Evolutionary conservation across 495 filamentous ascomycete species (phyloP), one percentile per base, ranked within the genome.

Genomic region (Neurospora sp.): DNA sequence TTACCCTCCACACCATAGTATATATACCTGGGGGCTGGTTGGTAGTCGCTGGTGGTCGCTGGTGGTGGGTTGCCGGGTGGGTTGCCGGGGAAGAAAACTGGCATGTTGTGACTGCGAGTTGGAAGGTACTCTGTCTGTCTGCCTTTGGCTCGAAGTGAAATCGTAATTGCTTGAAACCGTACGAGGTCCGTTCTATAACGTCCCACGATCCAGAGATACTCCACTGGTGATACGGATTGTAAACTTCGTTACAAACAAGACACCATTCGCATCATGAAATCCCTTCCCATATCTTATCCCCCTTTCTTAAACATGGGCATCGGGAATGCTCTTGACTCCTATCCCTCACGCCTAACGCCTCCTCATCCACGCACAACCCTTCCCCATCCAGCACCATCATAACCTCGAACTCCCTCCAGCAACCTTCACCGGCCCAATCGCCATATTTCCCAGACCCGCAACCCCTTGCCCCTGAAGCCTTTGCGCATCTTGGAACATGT

Each of bases 401-500:
- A 87, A 75, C 79, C 81, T 85, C 61, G 84, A 66, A 35, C 14
- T 66, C 7, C 53, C 27, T 16, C 53, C 53, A 9, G 53, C 53
- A 37, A 35, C 53, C 14, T 35, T 66, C 0, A 1, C 27, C 53
- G 53, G 9, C 14, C 53, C 53, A 9, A 66, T 18, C 3, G 27
- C 12, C 14, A 66, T 3, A 35, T 66, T 66, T 2, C 53, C 53
- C 3, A 66, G 14, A 68, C 40, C 73, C 70, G 68, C 1, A 72
- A 73, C 40, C 80, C 3, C 72, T 73, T 69, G 77, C 72, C 70
- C 69, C 35, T 7, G 53, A 0, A 66, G 0, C 27, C 76, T 70
- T 38, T 74, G 73, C 35, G 79, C 74, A 44, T 87, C 83, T 53
- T 84, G 81, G 71, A 84, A 87, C 38, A 83, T 81, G 76, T 89